Base-by-base conservation (phyloP, 305 asterid genomes). In the Fraxinus xanthoxyloides region DNA sequence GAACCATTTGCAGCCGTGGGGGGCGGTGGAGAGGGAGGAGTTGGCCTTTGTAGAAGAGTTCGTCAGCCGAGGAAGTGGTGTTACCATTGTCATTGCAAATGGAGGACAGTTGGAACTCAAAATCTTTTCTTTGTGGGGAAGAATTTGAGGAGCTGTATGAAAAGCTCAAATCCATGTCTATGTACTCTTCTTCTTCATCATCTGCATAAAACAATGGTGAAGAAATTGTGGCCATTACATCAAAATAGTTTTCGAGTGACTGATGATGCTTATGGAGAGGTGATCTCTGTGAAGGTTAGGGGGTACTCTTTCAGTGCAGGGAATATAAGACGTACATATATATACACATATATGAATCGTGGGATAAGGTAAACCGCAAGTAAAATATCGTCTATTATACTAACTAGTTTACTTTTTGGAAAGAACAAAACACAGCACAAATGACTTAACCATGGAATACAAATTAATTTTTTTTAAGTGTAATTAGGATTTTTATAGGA, bases 1-100 rank as follows among this genome's bases (percentile, higher is more conserved):
- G 85, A 56, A 90, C 91, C 96, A 92, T 89, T 65, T 87, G 91
- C 77, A 87, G 84, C 84, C 93, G 87, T 1, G 92, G 94, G 32
- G 89, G 92, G 87, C 86, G 90, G 85, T 90, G 89, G 74, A 95
- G 99, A 4, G 98, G 99, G 81, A 92, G 95, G 86, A 94, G 97
- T 32, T 86, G 90, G 75, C 99, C 99, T 24, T 92, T 90, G 93
- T 89, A 90, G 83, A 95, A 95, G 82, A 95, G 98, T 72, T 94
- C 97, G 78, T 95, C 99, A 12, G 98, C 99, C 0, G 95, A 90
- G 61, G 86, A 89, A 75, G 88, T 77, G 34, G 85, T 65, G 84
- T 87, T 23, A 6, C 85, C 85, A 23, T 36, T 86, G 12, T 82
- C 87, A 10, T 43, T 30, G 86, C 81, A 35, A 38, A 67, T 7